Conservation (phyloP, 441 rosid species). For the Omphalea diandra region DNA sequence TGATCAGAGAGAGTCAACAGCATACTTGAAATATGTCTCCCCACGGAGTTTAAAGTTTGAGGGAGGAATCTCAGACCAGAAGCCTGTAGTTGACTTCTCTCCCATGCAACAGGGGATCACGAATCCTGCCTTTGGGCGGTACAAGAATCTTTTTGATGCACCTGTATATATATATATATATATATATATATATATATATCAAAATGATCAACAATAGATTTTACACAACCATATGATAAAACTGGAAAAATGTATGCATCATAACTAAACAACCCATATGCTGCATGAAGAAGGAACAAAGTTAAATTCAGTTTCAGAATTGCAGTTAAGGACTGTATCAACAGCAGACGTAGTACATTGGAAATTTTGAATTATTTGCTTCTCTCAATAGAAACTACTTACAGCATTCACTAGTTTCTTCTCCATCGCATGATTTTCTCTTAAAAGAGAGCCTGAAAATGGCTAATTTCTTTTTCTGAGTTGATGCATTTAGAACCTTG, state of each 20-base stretch:
- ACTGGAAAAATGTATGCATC: neutral
- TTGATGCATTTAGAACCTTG: conserved; percentile 40
- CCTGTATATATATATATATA: conserved; percentile 40
- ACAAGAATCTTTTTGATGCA: conserved; percentile 49
- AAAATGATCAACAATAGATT: neutral
- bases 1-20: conserved; percentile 8
- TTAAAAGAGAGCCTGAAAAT: conserved; percentile 78
- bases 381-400: conserved; percentile 26
- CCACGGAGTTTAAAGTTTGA: conserved; percentile 86
- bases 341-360: neutral
- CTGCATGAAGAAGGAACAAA: neutral
- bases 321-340: too few relatives aligned
- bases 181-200: too few relatives aligned
- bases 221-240: neutral
- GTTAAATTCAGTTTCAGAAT: too few relatives aligned
- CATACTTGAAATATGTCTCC: conserved; percentile 77
- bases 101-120: conserved; percentile 44
- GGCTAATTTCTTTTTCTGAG: conserved; percentile 54
- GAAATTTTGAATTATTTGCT: neutral
- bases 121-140: conserved; percentile 57
- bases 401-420: conserved; percentile 56
- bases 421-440: conserved; percentile 77
- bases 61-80: conserved; percentile 79
- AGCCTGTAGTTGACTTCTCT: conserved; percentile 54
- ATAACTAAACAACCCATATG: neutral